A percentile compares a stretch with the other conserved stretches of the same genome.
These are phyloP conservation scores for Chenopodium berlandieri DNA, from an alignment of 148 eudicot genomes.

Conservation along the genomic window DNA sequence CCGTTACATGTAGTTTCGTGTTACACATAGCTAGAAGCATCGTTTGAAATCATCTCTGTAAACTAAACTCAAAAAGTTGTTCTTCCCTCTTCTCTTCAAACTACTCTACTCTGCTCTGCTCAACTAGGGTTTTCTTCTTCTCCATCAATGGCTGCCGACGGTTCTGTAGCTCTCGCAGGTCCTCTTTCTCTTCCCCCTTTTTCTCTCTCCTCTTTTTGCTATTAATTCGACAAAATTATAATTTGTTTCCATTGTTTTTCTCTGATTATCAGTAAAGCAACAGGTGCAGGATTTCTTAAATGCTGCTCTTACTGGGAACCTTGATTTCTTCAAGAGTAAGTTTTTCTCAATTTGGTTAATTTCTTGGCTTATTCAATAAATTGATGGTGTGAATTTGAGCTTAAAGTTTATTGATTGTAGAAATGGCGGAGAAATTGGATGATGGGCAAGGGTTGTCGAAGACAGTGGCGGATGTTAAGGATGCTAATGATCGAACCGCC, in stretches of 20 bases:
- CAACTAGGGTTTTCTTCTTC: constrained; percentile 28
- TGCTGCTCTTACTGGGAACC: constrained; percentile 74
- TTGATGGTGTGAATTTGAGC: constrained; percentile 1
- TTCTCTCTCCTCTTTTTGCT: not conserved
- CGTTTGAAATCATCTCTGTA: not conserved
- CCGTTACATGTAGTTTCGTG: too few species aligned
- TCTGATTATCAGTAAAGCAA: constrained; percentile 49
- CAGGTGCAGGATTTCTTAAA: constrained; percentile 72
- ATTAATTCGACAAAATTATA: not conserved
- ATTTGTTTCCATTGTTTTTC: not conserved
- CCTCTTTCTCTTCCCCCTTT: constrained; percentile 11
- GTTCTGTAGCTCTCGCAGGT: constrained; percentile 80
- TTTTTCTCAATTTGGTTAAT: not conserved
- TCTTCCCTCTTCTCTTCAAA: not conserved
- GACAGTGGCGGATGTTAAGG: constrained; percentile 76
- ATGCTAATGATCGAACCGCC: constrained; percentile 92
- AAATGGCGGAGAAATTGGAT: constrained; percentile 64
- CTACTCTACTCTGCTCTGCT: not conserved
- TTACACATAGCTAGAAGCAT: not conserved
- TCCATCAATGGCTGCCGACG: constrained; percentile 54
- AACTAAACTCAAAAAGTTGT: not conserved
- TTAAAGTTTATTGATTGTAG: constrained; percentile 31
- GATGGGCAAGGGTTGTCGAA: constrained; percentile 80
- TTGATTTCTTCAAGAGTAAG: constrained; percentile 63
- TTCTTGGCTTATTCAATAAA: not conserved